Base-by-base conservation (phyloP, 805 yeast species). In the Peterozyma toletana region DNA sequence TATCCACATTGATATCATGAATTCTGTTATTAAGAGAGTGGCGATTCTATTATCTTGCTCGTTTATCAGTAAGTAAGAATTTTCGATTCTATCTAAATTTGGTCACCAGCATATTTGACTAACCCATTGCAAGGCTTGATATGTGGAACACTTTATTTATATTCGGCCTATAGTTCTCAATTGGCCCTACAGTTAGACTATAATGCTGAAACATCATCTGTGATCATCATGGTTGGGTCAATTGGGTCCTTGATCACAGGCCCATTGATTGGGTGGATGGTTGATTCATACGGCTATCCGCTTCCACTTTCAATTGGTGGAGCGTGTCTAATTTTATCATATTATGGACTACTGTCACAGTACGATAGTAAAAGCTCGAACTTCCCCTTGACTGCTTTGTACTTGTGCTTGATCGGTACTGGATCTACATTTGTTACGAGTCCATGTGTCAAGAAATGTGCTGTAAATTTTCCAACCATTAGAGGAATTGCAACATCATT, bases 111-210 rank as follows among this genome's bases (percentile, higher is more conserved):
- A 7, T 7, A 18, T 38, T 30, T 16, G 11, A 14, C 17, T 15
- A 30, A n/a, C 33, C 5, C 14, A 5, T 36, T 18, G 42, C 66
- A 50, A 13, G 84, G 83, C 11, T 59, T 81, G 39, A 73, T 74
- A 14, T 78, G 86, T 52, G 95, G 95, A 1, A 86, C 93, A 1
- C 65, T 83, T 53, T 86, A 86, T 60, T 64, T 85, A 38, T 86
- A 80, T 61, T 79, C 86, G 9, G 86, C 87, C 1, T 86, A 78
- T 58, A 82, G 88, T 34, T 91, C 95, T 0, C 93, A 86, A 57
- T 68, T 84, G 43, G 86, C 89, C 1, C 60, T 59, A 29, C 68
- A 69, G 41, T 68, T 86, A 42, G 62, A 63, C 16, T 77, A 86
- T 51, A 57, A 77, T 1, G 87, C 86, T 2, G 70, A 86, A 0